Evolutionary conservation across 164 flowering plant genomes (phyloP).

Genomic region (Annona cherimola): DNA sequence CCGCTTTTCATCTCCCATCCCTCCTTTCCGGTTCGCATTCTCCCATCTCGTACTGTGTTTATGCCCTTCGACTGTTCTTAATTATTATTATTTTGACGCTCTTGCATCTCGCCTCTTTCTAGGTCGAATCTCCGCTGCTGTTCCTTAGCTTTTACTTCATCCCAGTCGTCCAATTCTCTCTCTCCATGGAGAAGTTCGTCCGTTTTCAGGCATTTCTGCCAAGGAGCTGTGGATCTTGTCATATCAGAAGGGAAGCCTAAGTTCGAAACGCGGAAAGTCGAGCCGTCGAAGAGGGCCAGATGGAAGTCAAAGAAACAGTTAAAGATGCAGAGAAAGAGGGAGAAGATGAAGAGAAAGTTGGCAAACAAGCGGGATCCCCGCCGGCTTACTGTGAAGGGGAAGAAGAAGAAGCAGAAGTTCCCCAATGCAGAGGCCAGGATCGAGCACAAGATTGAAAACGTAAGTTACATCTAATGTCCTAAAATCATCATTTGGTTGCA

Average conservation of each 20-base stretch:
- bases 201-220: conserved; percentile 29
- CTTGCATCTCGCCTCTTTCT: background rate
- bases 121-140: conserved; percentile 18
- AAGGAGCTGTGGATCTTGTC: conserved; percentile 48
- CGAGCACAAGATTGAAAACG: conserved; percentile 70
- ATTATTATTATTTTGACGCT: background rate
- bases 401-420: conserved; percentile 59
- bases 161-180: background rate
- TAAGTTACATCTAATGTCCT: conserved; percentile 13
- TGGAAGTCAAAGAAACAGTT: conserved; percentile 73
- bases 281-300: conserved; percentile 72
- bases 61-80: background rate
- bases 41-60: background rate
- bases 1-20: conserved; percentile 15
- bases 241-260: conserved; percentile 67
- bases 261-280: conserved; percentile 61
- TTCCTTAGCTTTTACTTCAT: conserved; percentile 3
- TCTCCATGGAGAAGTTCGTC: conserved; percentile 23
- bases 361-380: conserved; percentile 84
- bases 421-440: conserved; percentile 68
- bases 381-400: conserved; percentile 53
- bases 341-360: conserved; percentile 60
- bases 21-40: conserved; percentile 26
- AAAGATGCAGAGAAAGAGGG: conserved; percentile 64
- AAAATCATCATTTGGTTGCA: background rate